phyloP scores from a whole-genome alignment of 192 early-diverging fungal species.

The Umbelopsis isabellina region DNA sequence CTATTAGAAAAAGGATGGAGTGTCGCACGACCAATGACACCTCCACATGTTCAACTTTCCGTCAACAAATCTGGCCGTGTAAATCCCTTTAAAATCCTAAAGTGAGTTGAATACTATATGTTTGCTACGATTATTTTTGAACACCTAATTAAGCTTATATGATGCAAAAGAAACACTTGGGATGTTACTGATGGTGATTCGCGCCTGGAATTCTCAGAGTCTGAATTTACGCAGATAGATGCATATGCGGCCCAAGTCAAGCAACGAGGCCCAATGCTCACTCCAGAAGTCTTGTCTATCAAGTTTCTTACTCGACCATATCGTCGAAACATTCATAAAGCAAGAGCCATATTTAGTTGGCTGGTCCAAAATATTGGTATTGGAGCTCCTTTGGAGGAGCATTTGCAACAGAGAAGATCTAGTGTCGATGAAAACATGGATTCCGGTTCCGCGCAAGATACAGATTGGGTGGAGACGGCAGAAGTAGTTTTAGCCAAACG shows the following conservation, averaged over 20 bases:
- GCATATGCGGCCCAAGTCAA: constrained; percentile 67
- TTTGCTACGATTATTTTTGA: background rate
- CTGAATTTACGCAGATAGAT: constrained; percentile 66
- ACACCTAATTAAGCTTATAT: background rate
- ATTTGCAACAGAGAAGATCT: background rate
- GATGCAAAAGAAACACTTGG: constrained; percentile 1
- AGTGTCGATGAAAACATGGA: background rate
- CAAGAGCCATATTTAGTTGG: constrained; percentile 72
- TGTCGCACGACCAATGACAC: constrained; percentile 21
- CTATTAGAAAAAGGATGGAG: constrained; percentile 21
- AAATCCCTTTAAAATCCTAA: constrained; percentile 33
- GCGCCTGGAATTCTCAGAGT: constrained; percentile 11
- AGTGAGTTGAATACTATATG: constrained; percentile 21
- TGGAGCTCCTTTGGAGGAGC: background rate
- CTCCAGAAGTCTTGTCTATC: constrained; percentile 60
- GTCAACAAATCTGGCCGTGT: background rate
- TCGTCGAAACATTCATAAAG: constrained; percentile 55
- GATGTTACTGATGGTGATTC: background rate
- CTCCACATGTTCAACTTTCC: constrained; percentile 16
- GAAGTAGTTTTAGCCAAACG: constrained; percentile 44
- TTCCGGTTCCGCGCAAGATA: background rate
- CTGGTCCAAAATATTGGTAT: constrained; percentile 65
- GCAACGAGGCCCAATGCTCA: constrained; percentile 60
- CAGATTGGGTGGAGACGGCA: constrained; percentile 35
- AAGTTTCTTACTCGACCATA: constrained; percentile 72